These are phyloP conservation scores for Fraxinus excelsior DNA, from an alignment of 257 asterid species.

Conservation along the genomic window DNA sequence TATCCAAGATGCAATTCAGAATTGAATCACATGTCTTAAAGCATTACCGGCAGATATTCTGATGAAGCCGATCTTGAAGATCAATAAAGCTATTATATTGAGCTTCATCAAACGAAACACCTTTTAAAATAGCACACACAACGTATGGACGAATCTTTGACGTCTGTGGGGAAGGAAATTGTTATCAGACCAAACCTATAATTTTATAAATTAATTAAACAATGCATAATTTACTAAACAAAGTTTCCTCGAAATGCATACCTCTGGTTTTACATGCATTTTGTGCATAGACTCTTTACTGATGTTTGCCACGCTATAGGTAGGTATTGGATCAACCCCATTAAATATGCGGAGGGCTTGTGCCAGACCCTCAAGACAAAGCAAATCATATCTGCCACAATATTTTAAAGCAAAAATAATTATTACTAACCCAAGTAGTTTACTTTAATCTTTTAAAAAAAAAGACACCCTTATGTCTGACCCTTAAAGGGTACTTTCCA, in stretches of 20 bases:
- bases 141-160: constrained; percentile 77
- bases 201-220: neutral
- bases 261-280: constrained; percentile 82
- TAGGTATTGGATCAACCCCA: constrained; percentile 73
- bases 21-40: constrained; percentile 7
- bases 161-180: constrained; percentile 52
- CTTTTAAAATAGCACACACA: constrained; percentile 94
- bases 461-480: neutral
- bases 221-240: constrained; percentile 5
- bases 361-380: constrained; percentile 93
- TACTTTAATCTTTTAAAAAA: neutral
- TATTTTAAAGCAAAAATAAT: constrained; percentile 4
- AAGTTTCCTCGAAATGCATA: constrained; percentile 26
- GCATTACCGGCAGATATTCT: constrained; percentile 87
- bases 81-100: constrained; percentile 91
- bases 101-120: constrained; percentile 79
- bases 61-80: constrained; percentile 96
- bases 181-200: neutral
- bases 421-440: neutral
- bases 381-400: constrained; percentile 81
- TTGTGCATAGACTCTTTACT: constrained; percentile 58
- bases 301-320: constrained; percentile 55
- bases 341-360: constrained; percentile 85
- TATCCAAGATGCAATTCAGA: neutral
- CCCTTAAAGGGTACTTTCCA: neutral